phyloP scores from a whole-genome alignment of 345 rosid species.

The Linum tenue region DNA sequence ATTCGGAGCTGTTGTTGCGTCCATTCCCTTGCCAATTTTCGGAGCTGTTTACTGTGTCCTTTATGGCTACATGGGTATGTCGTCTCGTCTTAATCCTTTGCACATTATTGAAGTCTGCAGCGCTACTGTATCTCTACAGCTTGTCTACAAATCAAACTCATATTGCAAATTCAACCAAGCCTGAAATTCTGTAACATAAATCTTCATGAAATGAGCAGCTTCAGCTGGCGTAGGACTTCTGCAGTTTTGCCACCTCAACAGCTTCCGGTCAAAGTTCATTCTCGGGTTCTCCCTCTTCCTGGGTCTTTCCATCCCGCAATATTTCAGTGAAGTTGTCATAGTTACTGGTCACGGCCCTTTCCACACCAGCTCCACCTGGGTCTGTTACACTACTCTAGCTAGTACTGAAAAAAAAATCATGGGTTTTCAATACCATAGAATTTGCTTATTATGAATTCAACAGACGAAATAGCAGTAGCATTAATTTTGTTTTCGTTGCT shows the following conservation, averaged over 20 bases:
- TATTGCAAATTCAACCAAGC: not conserved
- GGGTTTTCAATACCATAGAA: not conserved
- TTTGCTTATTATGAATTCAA: not conserved
- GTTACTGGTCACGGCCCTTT: conserved; percentile 60
- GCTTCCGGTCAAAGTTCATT: conserved; percentile 77
- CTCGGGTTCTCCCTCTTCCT: conserved; percentile 73
- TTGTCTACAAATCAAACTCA: no score
- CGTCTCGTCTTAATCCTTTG: not conserved
- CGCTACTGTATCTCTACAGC: not conserved
- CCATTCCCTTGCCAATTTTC: conserved; percentile 70
- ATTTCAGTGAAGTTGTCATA: conserved; percentile 56
- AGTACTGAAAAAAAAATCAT: conserved; percentile 11
- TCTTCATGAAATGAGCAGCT: conserved; percentile 33
- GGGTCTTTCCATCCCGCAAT: conserved; percentile 75
- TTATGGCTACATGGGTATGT: conserved; percentile 76
- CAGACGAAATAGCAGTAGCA: not conserved
- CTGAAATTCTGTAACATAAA: no score
- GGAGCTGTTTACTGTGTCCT: conserved; percentile 84
- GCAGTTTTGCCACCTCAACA: conserved; percentile 80
- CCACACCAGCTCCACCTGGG: conserved; percentile 53
- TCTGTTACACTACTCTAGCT: conserved; percentile 4
- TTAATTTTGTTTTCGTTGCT: not conserved
- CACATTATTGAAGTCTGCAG: not conserved
- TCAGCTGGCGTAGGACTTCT: conserved; percentile 74
- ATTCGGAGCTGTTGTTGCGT: conserved; percentile 88